A percentile compares a stretch with the other conserved stretches of the same genome.
phyloP scores from a whole-genome alignment of 352 stramenopile genomes.

The Globisporangium nunn region DNA sequence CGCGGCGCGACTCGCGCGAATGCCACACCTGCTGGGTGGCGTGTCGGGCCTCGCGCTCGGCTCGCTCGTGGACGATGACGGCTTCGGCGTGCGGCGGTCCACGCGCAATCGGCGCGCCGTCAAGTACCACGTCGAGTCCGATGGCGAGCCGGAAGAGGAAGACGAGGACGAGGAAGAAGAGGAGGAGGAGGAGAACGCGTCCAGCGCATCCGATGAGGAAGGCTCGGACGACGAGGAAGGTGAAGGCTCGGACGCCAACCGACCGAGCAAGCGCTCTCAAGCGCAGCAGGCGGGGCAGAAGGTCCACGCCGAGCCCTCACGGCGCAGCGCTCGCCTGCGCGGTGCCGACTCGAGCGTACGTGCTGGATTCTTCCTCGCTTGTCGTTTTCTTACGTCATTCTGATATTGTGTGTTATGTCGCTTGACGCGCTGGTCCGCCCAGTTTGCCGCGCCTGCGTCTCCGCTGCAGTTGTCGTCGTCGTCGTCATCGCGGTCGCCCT shows the following conservation, averaged over 20 bases:
- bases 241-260: conserved; percentile 3
- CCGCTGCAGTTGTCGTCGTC: not conserved
- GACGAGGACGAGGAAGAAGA: conserved; percentile 15
- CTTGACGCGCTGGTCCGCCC: not conserved
- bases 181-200: conserved; percentile 13
- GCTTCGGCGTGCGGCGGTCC: conserved; percentile 25
- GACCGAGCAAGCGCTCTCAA: not conserved
- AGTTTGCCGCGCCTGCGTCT: not conserved
- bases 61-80: conserved; percentile 21
- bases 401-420: not conserved
- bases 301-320: conserved; percentile 4
- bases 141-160: conserved; percentile 24
- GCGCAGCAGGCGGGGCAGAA: not conserved
- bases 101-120: conserved; percentile 38
- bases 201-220: conserved; percentile 4
- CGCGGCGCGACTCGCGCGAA: conserved; percentile 28
- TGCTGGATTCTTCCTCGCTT: no score
- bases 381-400: not conserved
- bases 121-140: conserved; percentile 40
- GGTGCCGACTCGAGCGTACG: not conserved
- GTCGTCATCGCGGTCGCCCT: conserved; percentile 3
- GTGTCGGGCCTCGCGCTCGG: conserved; percentile 18
- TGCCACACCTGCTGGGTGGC: conserved; percentile 34
- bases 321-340: conserved; percentile 10
- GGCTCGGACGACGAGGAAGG: conserved; percentile 13